Percentiles rank a stretch among this genome's conserved stretches.
Conservation (phyloP, 2,329 filamentous ascomycete species). For the Pseudocercospora musae region DNA sequence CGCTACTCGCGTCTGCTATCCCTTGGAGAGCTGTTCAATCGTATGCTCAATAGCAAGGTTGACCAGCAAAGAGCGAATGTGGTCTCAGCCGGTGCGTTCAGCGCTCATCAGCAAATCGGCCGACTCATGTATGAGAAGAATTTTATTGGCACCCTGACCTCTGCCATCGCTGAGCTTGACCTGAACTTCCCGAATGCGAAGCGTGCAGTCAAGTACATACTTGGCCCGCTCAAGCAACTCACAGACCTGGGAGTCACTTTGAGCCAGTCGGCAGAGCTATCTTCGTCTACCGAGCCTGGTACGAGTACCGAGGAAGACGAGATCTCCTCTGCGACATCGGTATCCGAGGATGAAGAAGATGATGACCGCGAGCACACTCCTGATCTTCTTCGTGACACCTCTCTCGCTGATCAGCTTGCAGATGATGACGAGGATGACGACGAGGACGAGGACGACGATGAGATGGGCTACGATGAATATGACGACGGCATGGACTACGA, state of each 20-base stretch:
- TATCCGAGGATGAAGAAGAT: conserved; percentile 65
- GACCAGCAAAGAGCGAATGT: conserved; percentile 46
- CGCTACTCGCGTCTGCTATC: conserved; percentile 86
- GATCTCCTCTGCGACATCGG: conserved; percentile 79
- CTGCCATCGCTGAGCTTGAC: conserved; percentile 91
- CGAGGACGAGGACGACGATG: conserved; percentile 67
- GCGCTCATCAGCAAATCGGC: conserved; percentile 76
- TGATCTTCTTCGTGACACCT: conserved; percentile 93
- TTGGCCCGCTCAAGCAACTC: conserved; percentile 81
- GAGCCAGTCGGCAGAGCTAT: conserved; percentile 76
- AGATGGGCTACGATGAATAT: conserved; percentile 90
- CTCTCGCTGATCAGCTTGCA: conserved; percentile 75
- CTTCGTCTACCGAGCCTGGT: conserved; percentile 54
- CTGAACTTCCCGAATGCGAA: conserved; percentile 92
- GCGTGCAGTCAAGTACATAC: conserved; percentile 91
- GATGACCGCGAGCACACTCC: conserved; percentile 79
- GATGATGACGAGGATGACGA: conserved; percentile 72
- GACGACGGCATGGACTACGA: conserved; percentile 91
- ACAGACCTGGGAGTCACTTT: conserved; percentile 83
- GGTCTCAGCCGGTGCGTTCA: conserved; percentile 15
- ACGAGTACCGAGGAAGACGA: conserved; percentile 76
- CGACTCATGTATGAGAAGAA: conserved; percentile 99
- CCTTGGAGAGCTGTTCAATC: conserved; percentile 86
- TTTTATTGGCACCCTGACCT: conserved; percentile 81
- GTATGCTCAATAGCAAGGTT: conserved; percentile 81